Base-by-base conservation (phyloP, 1,284 basidiomycete genomes). In the Cryptococcus jaspeensis region DNA sequence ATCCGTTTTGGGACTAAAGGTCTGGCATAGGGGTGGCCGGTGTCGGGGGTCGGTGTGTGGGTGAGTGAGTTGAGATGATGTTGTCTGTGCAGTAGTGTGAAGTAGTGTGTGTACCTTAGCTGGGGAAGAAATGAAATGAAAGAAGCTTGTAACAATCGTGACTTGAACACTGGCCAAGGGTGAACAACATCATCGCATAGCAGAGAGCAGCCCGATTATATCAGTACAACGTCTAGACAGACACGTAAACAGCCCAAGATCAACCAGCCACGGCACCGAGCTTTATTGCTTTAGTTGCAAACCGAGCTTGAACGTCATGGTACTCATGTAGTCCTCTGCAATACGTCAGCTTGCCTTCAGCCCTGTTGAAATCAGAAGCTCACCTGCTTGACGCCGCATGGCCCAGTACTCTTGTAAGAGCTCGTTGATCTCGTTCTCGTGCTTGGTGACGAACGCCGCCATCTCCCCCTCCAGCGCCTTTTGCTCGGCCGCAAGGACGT, bases 321-420 rank as follows among this genome's bases (percentile, higher is more conserved):
- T 72, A 54, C 68, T 71, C 68, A 76, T 74, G 56, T 76, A 78
- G 48, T 74, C 70, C 63, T 72, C 76, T 76, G 59, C 32, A 23
- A 37, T 38, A 49, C 47, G 58, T 52, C 39, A 52, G 46, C 43
- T 37, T 44, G 22, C 28, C 18, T 13, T 28, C 23, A 12, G 11
- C n/a, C n/a, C n/a, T n/a, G n/a, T n/a, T n/a, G n/a, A n/a, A n/a
- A n/a, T n/a, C n/a, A n/a, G n/a, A n/a, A n/a, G 12, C 79, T 62
- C 71, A 89, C 90, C 88, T 61, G 88, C 87, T 69, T 87, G 85
- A 67, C 88, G 85, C 50, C 89, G 81, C 59, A 92, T 79, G 55
- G 83, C 84, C 86, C 87, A 90, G 69, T 92, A 92, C 69, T 89
- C 88, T 16, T 83, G 78, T 42, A 92, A 78, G n/a, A 92, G 79